Conservation (phyloP, 306 rosid genomes). For the Cyclanthera cordifolia region DNA sequence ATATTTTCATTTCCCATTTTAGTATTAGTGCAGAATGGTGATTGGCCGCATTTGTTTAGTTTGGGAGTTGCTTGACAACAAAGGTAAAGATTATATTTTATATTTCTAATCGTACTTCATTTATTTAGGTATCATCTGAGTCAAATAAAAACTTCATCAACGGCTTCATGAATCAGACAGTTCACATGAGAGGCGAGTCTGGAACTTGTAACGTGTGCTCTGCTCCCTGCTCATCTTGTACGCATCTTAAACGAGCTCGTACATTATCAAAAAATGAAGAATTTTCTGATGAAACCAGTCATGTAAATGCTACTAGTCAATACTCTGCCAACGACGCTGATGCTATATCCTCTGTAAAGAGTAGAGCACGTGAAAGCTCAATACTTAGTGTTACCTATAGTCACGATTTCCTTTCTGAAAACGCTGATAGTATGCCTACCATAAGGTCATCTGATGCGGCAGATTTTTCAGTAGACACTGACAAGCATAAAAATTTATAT, state of each 20-base stretch:
- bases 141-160: constrained; percentile 30
- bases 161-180: constrained; percentile 27
- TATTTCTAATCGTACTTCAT: constrained; percentile 16
- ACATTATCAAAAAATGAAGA: constrained; percentile 50
- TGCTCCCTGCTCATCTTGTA: constrained; percentile 74
- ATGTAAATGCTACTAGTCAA: constrained; percentile 33
- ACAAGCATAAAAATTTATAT: constrained; percentile 16
- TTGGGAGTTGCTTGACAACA: neutral
- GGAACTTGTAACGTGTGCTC: constrained; percentile 71
- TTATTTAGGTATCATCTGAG: constrained; percentile 35
- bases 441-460: constrained; percentile 19
- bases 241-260: constrained; percentile 44
- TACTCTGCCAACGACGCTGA: constrained; percentile 40
- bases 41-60: neutral
- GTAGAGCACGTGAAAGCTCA: constrained; percentile 39
- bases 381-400: constrained; percentile 38
- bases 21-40: neutral
- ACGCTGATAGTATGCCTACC: constrained; percentile 49
- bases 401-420: constrained; percentile 53
- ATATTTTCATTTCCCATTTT: neutral
- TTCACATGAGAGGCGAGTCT: constrained; percentile 51
- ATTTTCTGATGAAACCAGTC: constrained; percentile 55
- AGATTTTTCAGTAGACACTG: constrained; percentile 17
- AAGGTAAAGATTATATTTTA: neutral
- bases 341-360: constrained; percentile 35